Base-by-base conservation (phyloP, 2,329 filamentous ascomycete species). In the Diaporthe citriasiana region DNA sequence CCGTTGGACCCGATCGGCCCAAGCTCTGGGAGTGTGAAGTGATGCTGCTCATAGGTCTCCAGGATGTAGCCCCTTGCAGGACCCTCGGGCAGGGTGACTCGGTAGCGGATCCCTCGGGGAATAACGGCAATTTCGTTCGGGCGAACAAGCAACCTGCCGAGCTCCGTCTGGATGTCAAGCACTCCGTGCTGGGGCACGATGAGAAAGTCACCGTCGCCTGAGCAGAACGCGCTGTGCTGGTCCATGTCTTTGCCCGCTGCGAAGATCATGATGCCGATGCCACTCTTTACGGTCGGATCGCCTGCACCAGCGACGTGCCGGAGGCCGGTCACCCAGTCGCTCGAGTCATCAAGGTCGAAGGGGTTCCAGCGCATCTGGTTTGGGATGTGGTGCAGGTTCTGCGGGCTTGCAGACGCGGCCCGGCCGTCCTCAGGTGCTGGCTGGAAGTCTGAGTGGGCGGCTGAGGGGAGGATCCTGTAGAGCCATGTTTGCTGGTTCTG, bases 361-460 rank as follows among this genome's bases (percentile, higher is more conserved):
- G 86, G 92, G 77, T 93, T 91, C 94, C 94, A 97, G 77, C 93
- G 90, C 42, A 96, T 86, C 82, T 96, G 93, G 80, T 95, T 95
- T 6, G 94, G 94, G 70, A 95, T 93, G 78, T 94, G 92, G 78
- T 93, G 91, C 77, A 94, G 88, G 79, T 89, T 89, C 55, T 57
- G 55, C 1, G 55, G 55, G 17, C 51, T 60, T 15, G 72, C 74
- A 51, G 74, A 60, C 17, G 65, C 55, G 42, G 60, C 72, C 40
- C 42, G 80, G 75, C 73, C 66, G 25, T 74, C 77, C 25, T 76
- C 78, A 59, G 79, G 78, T 13, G 88, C 81, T 78, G 86, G 80
- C 81, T 84, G 80, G 86, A 86, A 93, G 80, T 82, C 89, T 38
- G 84, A 83, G 76, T 93, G 91, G 0, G 90, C 85, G 73, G 90